Conservation (phyloP, 345 rosid genomes). For the Euphorbia tirucalli region DNA sequence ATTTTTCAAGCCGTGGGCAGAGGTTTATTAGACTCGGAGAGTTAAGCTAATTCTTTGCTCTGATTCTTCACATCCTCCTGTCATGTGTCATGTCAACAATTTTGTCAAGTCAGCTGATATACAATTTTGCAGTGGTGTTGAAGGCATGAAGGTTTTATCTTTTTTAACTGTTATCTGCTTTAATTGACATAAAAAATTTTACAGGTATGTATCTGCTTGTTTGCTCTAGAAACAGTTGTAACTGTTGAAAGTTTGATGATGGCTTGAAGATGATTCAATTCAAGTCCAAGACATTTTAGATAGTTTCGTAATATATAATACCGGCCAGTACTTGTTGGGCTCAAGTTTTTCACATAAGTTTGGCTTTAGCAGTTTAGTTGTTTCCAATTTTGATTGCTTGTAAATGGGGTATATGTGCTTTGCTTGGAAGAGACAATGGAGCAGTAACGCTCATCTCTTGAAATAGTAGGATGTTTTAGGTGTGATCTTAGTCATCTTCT, state of each 20-base stretch:
- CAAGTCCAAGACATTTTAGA: slow-evolving; percentile 3
- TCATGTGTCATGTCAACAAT: slow-evolving; percentile 9
- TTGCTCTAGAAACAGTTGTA: background rate
- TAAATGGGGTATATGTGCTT: slow-evolving; percentile 8
- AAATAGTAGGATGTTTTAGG: background rate
- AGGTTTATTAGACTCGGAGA: slow-evolving; percentile 1
- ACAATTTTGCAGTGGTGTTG: background rate
- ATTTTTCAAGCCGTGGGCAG: slow-evolving; percentile 17
- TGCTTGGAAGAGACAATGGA: no score
- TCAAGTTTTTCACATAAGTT: background rate
- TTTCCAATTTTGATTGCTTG: slow-evolving; percentile 2
- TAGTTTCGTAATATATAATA: background rate
- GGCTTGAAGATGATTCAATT: slow-evolving; percentile 8
- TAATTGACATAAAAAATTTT: slow-evolving; percentile 8
- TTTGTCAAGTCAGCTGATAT: slow-evolving; percentile 7
- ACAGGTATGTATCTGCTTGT: slow-evolving; percentile 10
- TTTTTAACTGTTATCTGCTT: slow-evolving; percentile 10
- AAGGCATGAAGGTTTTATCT: slow-evolving; percentile 7
- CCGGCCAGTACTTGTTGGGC: slow-evolving; percentile 12
- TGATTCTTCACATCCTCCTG: slow-evolving; percentile 9
- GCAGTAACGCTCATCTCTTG: background rate
- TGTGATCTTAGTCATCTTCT: background rate
- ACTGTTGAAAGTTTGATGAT: slow-evolving; percentile 2
- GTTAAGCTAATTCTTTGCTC: slow-evolving; percentile 13
- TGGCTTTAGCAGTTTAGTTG: background rate